Percentiles rank a stretch among this genome's conserved stretches.
Conservation (phyloP, 1,284 basidiomycete genomes). For the Inonotus obliquus region DNA sequence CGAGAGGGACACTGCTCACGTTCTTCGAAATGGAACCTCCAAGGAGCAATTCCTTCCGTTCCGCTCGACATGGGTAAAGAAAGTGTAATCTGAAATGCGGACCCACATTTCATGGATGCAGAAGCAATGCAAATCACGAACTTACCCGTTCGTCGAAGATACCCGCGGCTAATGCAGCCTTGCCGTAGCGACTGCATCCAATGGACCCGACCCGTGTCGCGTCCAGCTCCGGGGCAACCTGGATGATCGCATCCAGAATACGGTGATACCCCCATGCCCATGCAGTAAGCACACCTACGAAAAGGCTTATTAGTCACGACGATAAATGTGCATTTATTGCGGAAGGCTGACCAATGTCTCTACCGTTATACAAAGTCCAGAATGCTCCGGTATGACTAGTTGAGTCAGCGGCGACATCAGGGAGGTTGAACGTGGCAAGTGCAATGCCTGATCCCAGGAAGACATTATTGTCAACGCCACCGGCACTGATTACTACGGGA, state of each 20-base stretch:
- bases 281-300: conserved; percentile 21
- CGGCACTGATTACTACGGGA: conserved; percentile 21
- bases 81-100: conserved; percentile 16
- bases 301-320: not conserved
- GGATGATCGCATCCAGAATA: conserved; percentile 19
- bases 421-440: conserved; percentile 21
- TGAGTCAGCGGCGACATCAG: conserved; percentile 21
- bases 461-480: conserved; percentile 19
- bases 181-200: conserved; percentile 22
- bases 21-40: conserved; percentile 21
- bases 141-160: conserved; percentile 21
- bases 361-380: conserved; percentile 24
- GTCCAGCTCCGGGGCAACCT: conserved; percentile 22
- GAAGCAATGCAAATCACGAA: too few species aligned
- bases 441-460: conserved; percentile 21
- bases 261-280: conserved; percentile 24
- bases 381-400: conserved; percentile 24
- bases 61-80: conserved; percentile 21
- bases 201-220: conserved; percentile 17
- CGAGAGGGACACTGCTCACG: not conserved
- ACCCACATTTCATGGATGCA: not conserved
- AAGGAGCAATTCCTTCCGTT: conserved; percentile 19
- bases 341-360: conserved; percentile 16
- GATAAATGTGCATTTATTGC: not conserved
- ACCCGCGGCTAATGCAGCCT: conserved; percentile 20